Percentiles rank a stretch among this genome's conserved stretches.
phyloP scores from a whole-genome alignment of 768 basidiomycete species.

The Terana coerulea region DNA sequence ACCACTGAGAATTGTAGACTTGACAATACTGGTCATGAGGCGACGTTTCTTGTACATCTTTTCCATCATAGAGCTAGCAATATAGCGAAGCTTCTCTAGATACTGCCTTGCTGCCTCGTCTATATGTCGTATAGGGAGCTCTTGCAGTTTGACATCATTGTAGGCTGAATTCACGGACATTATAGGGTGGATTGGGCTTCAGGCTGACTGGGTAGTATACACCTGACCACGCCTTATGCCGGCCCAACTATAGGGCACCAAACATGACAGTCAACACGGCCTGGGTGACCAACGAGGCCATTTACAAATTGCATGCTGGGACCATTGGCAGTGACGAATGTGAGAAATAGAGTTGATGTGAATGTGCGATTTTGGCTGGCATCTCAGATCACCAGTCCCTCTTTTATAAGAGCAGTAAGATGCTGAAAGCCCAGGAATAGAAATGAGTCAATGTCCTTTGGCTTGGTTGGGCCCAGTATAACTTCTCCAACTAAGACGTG shows the following conservation, averaged over 20 bases:
- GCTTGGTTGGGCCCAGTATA: slow-evolving; percentile 29
- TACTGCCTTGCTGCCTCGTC: too few relatives aligned
- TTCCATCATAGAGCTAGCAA: too few relatives aligned
- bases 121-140: too few relatives aligned
- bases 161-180: too few relatives aligned
- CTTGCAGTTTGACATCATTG: too few relatives aligned
- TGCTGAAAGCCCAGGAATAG: slow-evolving; percentile 28
- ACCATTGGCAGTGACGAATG: slow-evolving; percentile 7
- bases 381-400: background rate
- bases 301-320: slow-evolving; percentile 22
- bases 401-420: slow-evolving; percentile 11
- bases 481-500: slow-evolving; percentile 27
- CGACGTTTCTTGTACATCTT: too few relatives aligned
- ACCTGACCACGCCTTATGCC: too few relatives aligned
- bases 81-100: too few relatives aligned
- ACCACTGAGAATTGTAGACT: too few relatives aligned
- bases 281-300: slow-evolving; percentile 33
- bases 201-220: too few relatives aligned
- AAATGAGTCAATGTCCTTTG: slow-evolving; percentile 26
- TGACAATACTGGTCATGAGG: too few relatives aligned
- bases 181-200: too few relatives aligned
- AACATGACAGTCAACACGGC: slow-evolving; percentile 31
- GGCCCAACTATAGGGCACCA: slow-evolving; percentile 31
- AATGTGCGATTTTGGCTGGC: background rate
- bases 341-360: background rate